Evolutionary conservation across 2,329 filamentous ascomycete genomes (phyloP).

Genomic region (Neofusicoccum laricinum): DNA sequence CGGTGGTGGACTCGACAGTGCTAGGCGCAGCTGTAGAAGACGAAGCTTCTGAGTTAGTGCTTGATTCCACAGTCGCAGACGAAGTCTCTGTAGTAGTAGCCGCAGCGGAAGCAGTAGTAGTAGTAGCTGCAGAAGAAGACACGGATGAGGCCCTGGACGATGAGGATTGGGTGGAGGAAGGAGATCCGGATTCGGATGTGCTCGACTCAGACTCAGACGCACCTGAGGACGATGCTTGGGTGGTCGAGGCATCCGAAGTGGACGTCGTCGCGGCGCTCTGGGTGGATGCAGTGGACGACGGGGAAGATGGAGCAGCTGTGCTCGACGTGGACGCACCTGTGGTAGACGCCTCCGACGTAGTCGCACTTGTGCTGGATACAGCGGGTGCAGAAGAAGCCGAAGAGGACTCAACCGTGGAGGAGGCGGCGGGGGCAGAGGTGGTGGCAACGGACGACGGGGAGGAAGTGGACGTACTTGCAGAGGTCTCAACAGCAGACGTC

Average conservation of each 20-base stretch:
- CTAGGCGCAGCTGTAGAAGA: conserved; percentile 13
- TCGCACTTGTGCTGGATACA: conserved; percentile 1
- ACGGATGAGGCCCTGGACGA: conserved; percentile 11
- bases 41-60: background rate
- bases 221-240: background rate
- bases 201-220: conserved; percentile 14
- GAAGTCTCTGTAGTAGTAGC: conserved; percentile 21
- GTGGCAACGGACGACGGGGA: conserved; percentile 13
- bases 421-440: background rate
- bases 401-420: background rate
- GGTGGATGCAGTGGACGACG: background rate
- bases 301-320: conserved; percentile 9
- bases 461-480: conserved; percentile 15
- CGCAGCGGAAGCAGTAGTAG: conserved; percentile 22
- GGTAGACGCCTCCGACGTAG: conserved; percentile 9
- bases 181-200: conserved; percentile 16
- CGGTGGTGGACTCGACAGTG: conserved; percentile 5
- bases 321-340: conserved; percentile 16
- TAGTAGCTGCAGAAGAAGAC: conserved; percentile 16
- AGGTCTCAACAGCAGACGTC: conserved; percentile 10
- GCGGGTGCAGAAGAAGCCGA: conserved; percentile 5
- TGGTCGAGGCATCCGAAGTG: conserved; percentile 8
- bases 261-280: background rate
- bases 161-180: conserved; percentile 7
- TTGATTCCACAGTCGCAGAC: conserved; percentile 5